phyloP scores from a whole-genome alignment of 2,329 filamentous ascomycete species.

The Epicoccum nigrum region DNA sequence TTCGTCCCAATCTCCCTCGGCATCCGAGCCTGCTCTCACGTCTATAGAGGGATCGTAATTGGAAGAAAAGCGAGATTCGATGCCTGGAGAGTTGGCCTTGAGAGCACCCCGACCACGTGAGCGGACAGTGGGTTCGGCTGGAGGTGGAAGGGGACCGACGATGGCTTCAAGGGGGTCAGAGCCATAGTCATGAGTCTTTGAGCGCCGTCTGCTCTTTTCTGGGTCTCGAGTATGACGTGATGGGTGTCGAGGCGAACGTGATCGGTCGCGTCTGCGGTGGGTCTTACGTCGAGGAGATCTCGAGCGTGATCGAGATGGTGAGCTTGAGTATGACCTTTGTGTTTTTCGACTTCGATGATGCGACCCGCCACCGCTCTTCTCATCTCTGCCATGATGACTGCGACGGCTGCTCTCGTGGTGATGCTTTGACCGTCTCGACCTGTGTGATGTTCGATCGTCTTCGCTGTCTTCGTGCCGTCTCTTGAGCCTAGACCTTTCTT shows the following conservation, averaged over 20 bases:
- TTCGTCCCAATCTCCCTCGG: slow-evolving; percentile 76
- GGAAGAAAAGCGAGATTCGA: slow-evolving; percentile 80
- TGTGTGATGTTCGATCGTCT: slow-evolving; percentile 17
- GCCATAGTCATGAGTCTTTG: slow-evolving; percentile 36
- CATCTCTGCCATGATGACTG: slow-evolving; percentile 15
- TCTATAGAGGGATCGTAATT: slow-evolving; percentile 66
- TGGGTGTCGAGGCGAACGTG: slow-evolving; percentile 20
- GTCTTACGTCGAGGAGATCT: slow-evolving; percentile 22
- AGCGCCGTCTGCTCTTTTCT: slow-evolving; percentile 15
- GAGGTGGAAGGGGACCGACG: slow-evolving; percentile 73
- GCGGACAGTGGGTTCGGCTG: slow-evolving; percentile 51
- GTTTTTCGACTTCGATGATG: slow-evolving; percentile 20
- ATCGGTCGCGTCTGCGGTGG: slow-evolving; percentile 18
- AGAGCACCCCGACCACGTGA: slow-evolving; percentile 41
- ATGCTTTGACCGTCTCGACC: slow-evolving; percentile 27
- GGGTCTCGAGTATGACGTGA: slow-evolving; percentile 1
- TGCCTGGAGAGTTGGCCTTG: slow-evolving; percentile 57
- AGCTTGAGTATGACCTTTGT: slow-evolving; percentile 25
- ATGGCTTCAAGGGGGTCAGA: slow-evolving; percentile 78
- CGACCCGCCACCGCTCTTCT: slow-evolving; percentile 7
- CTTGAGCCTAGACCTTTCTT: slow-evolving; percentile 21
- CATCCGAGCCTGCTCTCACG: slow-evolving; percentile 56
- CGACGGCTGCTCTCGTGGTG: slow-evolving; percentile 17
- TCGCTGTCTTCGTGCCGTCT: slow-evolving; percentile 22
- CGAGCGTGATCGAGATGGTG: slow-evolving; percentile 28